phyloP scores from a whole-genome alignment of 768 basidiomycete genomes.

The Termitomyces sp. region DNA sequence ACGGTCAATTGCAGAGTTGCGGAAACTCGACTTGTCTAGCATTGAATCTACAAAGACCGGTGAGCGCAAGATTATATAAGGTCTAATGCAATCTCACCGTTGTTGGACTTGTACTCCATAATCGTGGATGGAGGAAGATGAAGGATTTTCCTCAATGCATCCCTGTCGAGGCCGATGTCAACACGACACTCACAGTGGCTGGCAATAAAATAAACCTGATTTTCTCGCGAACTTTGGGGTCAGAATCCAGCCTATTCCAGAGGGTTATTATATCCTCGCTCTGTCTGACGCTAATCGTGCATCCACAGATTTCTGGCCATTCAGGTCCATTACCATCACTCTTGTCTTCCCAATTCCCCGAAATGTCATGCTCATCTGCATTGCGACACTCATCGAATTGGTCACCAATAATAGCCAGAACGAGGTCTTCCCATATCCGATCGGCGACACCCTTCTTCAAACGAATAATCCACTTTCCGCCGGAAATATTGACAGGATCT shows the following conservation, averaged over 20 bases:
- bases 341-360: conserved; percentile 29
- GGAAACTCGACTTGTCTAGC: conserved; percentile 84
- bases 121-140: conserved; percentile 71
- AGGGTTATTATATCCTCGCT: conserved; percentile 91
- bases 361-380: conserved; percentile 20
- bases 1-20: conserved; percentile 55
- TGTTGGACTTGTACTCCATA: conserved; percentile 96
- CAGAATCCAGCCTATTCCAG: conserved; percentile 85
- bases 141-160: conserved; percentile 72
- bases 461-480: conserved; percentile 95
- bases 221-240: conserved; percentile 69
- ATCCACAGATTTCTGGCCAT: conserved; percentile 87
- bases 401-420: conserved; percentile 85
- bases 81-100: conserved; percentile 40
- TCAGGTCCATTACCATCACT: conserved; percentile 34
- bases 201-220: conserved; percentile 55
- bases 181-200: neutral
- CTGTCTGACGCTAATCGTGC: conserved; percentile 89
- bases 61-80: neutral
- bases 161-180: conserved; percentile 37
- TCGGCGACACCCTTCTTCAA: conserved; percentile 88
- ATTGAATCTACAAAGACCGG: conserved; percentile 58
- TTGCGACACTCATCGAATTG: conserved; percentile 71
- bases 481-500: conserved; percentile 79
- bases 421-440: conserved; percentile 86